Conservation (phyloP, 2,329 filamentous ascomycete genomes). For the Colletotrichum shisoi region DNA sequence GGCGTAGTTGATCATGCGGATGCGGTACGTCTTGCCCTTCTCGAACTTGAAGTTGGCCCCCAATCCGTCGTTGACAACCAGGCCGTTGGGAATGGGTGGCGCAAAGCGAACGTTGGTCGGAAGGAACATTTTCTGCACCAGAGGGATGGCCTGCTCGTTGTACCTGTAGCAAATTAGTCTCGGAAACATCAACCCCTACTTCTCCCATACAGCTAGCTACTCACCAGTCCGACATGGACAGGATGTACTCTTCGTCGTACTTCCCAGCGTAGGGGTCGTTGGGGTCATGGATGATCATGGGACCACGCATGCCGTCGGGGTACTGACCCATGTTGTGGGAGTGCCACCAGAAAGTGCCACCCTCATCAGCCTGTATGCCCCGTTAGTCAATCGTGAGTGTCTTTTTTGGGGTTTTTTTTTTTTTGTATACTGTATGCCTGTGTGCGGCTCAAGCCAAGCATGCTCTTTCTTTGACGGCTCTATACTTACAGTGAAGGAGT, state of each 20-base stretch:
- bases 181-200: background rate
- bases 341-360: constrained; percentile 64
- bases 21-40: constrained; percentile 56
- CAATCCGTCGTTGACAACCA: constrained; percentile 56
- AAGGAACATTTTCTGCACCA: constrained; percentile 53
- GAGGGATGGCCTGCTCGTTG: constrained; percentile 49
- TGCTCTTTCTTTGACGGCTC: background rate
- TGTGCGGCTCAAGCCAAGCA: too few relatives aligned
- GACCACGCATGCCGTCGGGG: constrained; percentile 70
- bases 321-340: constrained; percentile 71
- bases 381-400: background rate
- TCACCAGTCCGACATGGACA: constrained; percentile 53
- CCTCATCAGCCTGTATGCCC: constrained; percentile 43
- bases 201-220: constrained; percentile 6
- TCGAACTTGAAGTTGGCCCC: constrained; percentile 50
- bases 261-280: constrained; percentile 59
- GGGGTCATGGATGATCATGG: constrained; percentile 67
- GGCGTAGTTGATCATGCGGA: constrained; percentile 58
- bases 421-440: too few relatives aligned
- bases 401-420: fast-evolving
- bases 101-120: constrained; percentile 51
- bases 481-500: constrained; percentile 57
- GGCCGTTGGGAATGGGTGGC: constrained; percentile 53
- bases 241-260: constrained; percentile 66
- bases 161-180: constrained; percentile 49